Conservation (phyloP, 2,329 filamentous ascomycete species). For the Fusarium sp. region DNA sequence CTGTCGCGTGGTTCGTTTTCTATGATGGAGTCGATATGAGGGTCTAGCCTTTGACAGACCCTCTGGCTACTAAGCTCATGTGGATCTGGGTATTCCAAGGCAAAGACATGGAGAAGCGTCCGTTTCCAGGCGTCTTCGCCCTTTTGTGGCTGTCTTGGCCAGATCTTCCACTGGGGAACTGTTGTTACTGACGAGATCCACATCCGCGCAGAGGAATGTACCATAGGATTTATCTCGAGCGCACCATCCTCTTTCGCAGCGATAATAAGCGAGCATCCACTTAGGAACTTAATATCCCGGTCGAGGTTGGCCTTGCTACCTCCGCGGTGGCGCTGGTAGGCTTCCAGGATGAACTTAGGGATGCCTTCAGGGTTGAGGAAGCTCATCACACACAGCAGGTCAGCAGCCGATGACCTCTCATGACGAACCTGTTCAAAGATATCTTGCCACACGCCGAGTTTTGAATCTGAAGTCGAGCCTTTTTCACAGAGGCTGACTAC, state of each 20-base stretch:
- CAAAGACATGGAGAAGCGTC: not conserved
- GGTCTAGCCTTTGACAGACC: not conserved
- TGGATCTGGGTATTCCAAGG: not conserved
- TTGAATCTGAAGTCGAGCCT: not conserved
- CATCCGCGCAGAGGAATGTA: not conserved
- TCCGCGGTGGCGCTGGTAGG: not conserved
- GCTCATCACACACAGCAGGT: conserved; percentile 13
- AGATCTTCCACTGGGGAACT: not conserved
- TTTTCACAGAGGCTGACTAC: not conserved
- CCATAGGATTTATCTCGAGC: not conserved
- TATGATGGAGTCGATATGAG: not conserved
- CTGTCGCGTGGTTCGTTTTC: not conserved
- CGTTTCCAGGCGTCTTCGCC: not conserved
- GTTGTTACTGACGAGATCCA: not conserved
- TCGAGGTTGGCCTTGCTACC: not conserved
- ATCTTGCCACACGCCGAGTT: not conserved
- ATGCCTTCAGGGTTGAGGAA: conserved; percentile 4
- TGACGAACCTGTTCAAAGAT: conserved; percentile 7
- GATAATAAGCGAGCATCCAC: not conserved
- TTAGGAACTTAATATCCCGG: not conserved
- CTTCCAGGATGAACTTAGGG: not conserved
- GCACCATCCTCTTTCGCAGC: not conserved
- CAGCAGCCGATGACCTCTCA: not conserved
- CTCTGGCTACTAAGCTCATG: not conserved
- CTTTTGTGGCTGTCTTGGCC: not conserved